phyloP scores from a whole-genome alignment of 257 asterid species.

The Pogostemon cablin region DNA sequence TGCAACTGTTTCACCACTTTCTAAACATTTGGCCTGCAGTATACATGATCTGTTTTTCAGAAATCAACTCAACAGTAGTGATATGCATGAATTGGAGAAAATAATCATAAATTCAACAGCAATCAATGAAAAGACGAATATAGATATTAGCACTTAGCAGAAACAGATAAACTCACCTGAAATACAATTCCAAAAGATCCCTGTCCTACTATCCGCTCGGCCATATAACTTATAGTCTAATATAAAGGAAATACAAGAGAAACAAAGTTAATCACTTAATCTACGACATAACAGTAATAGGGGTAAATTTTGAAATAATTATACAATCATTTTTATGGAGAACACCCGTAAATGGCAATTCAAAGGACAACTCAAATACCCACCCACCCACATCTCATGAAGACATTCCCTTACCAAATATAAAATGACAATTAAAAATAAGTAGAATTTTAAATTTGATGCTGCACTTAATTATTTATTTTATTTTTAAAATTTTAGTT shows the following conservation, averaged over 20 bases:
- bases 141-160: not conserved
- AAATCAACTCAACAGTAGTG: not conserved
- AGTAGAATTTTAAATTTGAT: not conserved
- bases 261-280: not conserved
- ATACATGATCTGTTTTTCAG: not conserved
- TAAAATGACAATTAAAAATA: not conserved
- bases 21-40: conserved; percentile 80
- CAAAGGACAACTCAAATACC: not conserved
- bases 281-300: not conserved
- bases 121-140: not conserved
- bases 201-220: conserved; percentile 88
- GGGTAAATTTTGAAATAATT: not conserved
- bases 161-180: conserved; percentile 55
- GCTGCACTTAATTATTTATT: not conserved
- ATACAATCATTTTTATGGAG: not conserved
- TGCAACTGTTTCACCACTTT: conserved; percentile 77
- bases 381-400: not conserved
- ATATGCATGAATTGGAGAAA: not conserved
- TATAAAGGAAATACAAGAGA: conserved; percentile 17
- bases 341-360: not conserved
- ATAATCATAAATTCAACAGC: not conserved
- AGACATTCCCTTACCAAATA: not conserved
- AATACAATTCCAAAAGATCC: conserved; percentile 94
- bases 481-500: not conserved
- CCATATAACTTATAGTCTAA: conserved; percentile 90